Evolutionary conservation across 371 early-diverging fungal species (phyloP), one percentile per base, ranked within the genome.

Genomic region (Mortierella sp.): DNA sequence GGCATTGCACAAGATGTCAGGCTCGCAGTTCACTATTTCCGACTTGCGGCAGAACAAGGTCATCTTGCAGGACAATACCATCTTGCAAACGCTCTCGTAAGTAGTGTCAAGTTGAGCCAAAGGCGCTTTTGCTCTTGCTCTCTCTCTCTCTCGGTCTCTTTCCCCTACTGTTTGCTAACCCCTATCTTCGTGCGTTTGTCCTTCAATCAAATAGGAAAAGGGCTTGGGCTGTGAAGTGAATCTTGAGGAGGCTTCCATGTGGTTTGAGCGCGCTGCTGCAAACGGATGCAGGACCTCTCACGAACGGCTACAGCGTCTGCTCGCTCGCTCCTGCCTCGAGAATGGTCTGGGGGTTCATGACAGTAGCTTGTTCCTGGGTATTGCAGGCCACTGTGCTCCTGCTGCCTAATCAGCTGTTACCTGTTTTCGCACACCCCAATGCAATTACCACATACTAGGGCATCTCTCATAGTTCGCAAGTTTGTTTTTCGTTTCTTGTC

Each of bases 261-360:
- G 90, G 90, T 91, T 91, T 64, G 86, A 86, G 62, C 83, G 85
- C 23, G 92, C 92, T 26, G 89, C 91, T 3, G 68, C 64, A 8
- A 64, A 64, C 51, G 87, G 87, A n/a, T 86, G 87, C 73, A 74
- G 85, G 66, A 84, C 79, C 18, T 84, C 85, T 3, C 84, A 85
- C 61, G 87, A 86, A 55, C 78, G 87, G 19, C 62, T 86, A 13
- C 71, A 82, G 72, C 80, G 84, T 9, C 54, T 86, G 12, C 64
- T 86, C 27, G 82, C 84, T 34, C 72, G 84, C 18, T 81, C 79
- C 3, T 84, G 84, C 62, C 68, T 85, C 47, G 81, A 82, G 26
- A 73, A 74, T 23, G 61, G 68, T 16, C 38, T 78, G 16, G 73
- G 78, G 10, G 54, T 66, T 56, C 76, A 64, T 46, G 67, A 79